Evolutionary conservation across 2,329 filamentous ascomycete species (phyloP), one percentile per base, ranked within the genome.

Genomic region (Xylaria sp.): DNA sequence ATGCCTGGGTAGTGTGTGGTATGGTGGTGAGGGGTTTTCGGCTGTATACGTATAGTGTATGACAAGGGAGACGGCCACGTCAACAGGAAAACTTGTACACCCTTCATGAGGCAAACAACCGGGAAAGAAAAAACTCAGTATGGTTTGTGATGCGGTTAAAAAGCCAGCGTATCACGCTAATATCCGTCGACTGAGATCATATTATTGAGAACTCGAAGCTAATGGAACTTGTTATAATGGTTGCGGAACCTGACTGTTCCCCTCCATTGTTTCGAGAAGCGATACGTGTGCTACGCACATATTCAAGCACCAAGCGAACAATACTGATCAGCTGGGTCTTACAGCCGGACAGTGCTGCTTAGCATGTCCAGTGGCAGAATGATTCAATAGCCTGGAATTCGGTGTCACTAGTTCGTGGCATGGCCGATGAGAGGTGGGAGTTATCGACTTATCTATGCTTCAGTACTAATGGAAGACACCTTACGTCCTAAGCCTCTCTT

Each of bases 41-140:
- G 32, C 32, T 35, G 32, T 35, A 10, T 35, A 35, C 32, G 32
- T 9, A 21, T 9, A n/a, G n/a, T 9, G n/a, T 21, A n/a, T 47
- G n/a, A 47, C 42, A 47, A 47, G 42, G 42, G 42, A 47, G n/a
- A 47, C 42, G n/a, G 42, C 40, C 40, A 21, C n/a, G 18, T 47
- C 42, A 21, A 47, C 9, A 47, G 42, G 21, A 47, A 40, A 21
- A 5, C n/a, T 8, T 21, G 42, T 47, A 23, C 44, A 48, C 8
- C 9, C 9, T 23, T 13, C 21, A 48, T 48, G 44, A 23, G 21
- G 23, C 21, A 25, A 48, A 48, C n/a, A 25, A 23, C 44, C 21
- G 21, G 3, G 10, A 13, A 12, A 23, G 25, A 48, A 48, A 25
- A 8, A 23, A 48, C 23, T 25, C 44, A 25, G 44, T 3, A 2